A percentile compares a stretch with the other conserved stretches of the same genome.
Evolutionary conservation across 83 land plant genomes (phyloP).

Genomic region (Diphasiastrum complanatum): DNA sequence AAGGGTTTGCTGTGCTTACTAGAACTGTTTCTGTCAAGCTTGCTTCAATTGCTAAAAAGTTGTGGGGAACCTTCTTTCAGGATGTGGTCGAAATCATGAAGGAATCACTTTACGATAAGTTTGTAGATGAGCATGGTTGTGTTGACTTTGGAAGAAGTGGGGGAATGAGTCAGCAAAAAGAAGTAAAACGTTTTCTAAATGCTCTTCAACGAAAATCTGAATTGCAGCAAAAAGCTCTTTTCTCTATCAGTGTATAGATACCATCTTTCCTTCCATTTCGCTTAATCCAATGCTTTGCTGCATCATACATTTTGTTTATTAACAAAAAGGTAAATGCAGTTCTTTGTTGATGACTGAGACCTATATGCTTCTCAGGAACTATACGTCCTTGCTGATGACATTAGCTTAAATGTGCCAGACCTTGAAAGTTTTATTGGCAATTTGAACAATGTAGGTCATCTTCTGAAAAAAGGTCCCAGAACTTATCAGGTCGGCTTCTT

Average conservation of each 20-base stretch:
- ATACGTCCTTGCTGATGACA: slow-evolving; percentile 77
- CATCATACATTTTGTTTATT: too few relatives aligned
- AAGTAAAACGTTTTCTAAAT: slow-evolving; percentile 70
- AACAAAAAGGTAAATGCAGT: too few relatives aligned
- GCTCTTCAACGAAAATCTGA: slow-evolving; percentile 74
- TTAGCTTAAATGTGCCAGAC: slow-evolving; percentile 76
- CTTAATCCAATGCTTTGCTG: too few relatives aligned
- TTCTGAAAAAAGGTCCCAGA: slow-evolving; percentile 85
- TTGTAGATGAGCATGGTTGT: slow-evolving; percentile 87
- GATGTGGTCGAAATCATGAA: slow-evolving; percentile 94
- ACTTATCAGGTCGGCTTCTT: slow-evolving; percentile 58
- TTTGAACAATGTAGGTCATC: slow-evolving; percentile 72
- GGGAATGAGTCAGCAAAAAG: slow-evolving; percentile 94
- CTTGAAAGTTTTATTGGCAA: slow-evolving; percentile 76
- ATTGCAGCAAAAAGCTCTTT: slow-evolving; percentile 59
- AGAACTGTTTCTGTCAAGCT: too few relatives aligned
- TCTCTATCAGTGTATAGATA: slow-evolving; percentile 53
- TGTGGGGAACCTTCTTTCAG: slow-evolving; percentile 28
- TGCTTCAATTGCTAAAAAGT: too few relatives aligned
- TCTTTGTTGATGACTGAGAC: too few relatives aligned
- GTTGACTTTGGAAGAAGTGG: slow-evolving; percentile 88
- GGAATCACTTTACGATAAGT: slow-evolving; percentile 84
- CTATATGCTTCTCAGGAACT: slow-evolving; percentile 70
- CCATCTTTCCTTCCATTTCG: too few relatives aligned
- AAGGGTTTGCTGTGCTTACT: too few relatives aligned